Base-by-base conservation (phyloP, 768 basidiomycete genomes). In the Podaxis carcinomalis region DNA sequence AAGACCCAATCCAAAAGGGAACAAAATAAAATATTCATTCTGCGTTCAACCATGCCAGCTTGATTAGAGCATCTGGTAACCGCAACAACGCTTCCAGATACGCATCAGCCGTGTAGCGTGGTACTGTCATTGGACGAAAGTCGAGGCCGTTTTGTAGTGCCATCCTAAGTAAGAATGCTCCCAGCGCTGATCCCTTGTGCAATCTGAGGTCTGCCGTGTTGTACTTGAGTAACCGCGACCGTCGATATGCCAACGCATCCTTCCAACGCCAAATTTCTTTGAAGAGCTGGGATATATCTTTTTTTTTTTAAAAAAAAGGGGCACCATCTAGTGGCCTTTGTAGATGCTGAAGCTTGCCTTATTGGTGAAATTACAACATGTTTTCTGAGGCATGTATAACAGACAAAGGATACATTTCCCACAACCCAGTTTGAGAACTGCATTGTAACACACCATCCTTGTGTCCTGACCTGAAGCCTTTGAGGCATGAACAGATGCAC, bases 101-200 rank as follows among this genome's bases (percentile, higher is more conserved):
- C 0, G 93, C 90, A 65, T 98, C 95, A 63, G 85, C 87, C 28
- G 89, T 88, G 69, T 97, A 98, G 40, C 82, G 75, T 37, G 89
- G 87, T 14, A 97, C 87, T 14, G 91, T 92, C 91, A 93, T 93
- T 0, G 95, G 94, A 68, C 97, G 95, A 78, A 97, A 96, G 74
- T 96, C 94, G 59, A 97, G 77, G 0, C 88, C 89, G 64, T 96
- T 96, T 78, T 88, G 90, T 68, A 97, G 72, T 5, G 94, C 93
- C 2, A 95, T 95, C 46, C 92, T 83, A 84, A 98, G 95, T 37
- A 98, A 75, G 78, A 95, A 94, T 59, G 88, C 86, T 9, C 92
- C 94, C 3, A 98, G 76, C 2, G 95, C 93, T 4, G 90, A 92
- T n/a, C 82, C 83, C 71, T 89, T 91, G 78, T 93, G 88, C 83